phyloP scores from a whole-genome alignment of 192 early-diverging fungal genomes.

The Bifiguratus adelaidae region DNA sequence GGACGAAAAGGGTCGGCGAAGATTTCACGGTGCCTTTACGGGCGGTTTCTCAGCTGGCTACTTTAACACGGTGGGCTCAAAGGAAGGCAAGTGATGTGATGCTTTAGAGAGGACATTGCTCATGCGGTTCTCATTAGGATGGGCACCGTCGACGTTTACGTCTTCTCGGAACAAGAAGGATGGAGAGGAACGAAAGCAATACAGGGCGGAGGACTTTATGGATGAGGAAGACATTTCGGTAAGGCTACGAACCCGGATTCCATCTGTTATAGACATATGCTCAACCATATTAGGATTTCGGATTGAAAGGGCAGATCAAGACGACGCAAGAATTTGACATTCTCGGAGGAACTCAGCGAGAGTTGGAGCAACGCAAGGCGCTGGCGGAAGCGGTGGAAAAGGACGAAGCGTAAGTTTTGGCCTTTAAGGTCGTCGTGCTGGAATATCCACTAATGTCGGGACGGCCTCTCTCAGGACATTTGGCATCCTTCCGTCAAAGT shows the following conservation, averaged over 20 bases:
- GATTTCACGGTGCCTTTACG: slow-evolving; percentile 88
- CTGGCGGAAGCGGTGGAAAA: slow-evolving; percentile 26
- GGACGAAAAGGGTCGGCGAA: slow-evolving; percentile 61
- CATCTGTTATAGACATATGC: not conserved
- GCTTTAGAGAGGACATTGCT: slow-evolving; percentile 4
- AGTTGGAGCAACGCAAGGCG: slow-evolving; percentile 36
- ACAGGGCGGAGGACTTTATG: slow-evolving; percentile 85
- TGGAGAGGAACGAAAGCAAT: slow-evolving; percentile 36
- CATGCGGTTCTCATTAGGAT: slow-evolving; percentile 34
- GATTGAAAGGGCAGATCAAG: slow-evolving; percentile 31
- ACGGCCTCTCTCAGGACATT: not conserved
- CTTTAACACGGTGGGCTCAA: slow-evolving; percentile 91
- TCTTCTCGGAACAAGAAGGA: slow-evolving; percentile 62
- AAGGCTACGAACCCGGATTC: not conserved
- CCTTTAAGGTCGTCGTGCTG: not conserved
- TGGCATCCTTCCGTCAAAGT: slow-evolving; percentile 12
- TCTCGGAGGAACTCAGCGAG: slow-evolving; percentile 48
- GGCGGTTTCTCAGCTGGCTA: slow-evolving; percentile 95
- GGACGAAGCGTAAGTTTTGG: not conserved
- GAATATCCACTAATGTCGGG: not conserved
- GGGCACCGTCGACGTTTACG: slow-evolving; percentile 65
- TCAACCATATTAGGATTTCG: slow-evolving; percentile 28
- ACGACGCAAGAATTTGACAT: slow-evolving; percentile 62
- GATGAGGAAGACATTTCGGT: slow-evolving; percentile 89
- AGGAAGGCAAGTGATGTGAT: slow-evolving; percentile 56